Base-by-base conservation (phyloP, 108 stramenopile genomes). In the Cylindrotheca closterium region DNA sequence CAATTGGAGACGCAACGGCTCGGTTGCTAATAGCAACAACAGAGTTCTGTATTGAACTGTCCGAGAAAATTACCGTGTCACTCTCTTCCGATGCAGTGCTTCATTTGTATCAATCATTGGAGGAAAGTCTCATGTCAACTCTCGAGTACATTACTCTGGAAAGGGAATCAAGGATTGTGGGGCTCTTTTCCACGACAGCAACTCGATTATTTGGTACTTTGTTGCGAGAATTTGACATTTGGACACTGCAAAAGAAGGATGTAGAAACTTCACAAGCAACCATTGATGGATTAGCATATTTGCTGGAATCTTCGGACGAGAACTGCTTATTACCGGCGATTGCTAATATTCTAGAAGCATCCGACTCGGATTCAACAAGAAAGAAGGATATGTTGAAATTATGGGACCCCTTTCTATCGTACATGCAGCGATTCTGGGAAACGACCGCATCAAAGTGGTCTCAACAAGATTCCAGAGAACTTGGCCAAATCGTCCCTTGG, bases 1-100 rank as follows among this genome's bases (percentile, higher is more conserved):
- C 63, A 0, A 52, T 65, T 59, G 58, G 71, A 65, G 33, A 53
- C 58, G 71, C 47, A 45, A 65, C 63, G 51, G 71, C 47, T 17
- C 55, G 51, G 10, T 12, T 73, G 24, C 31, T 73, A 19, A 53
- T 31, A n/a, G 58, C 45, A 22, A 51, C 63, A 17, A 57, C 65
- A 12, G 55, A 46, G 31, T 73, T 51, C 33, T 63, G 52, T 24
- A 57, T 73, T 52, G 32, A 32, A 18, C 56, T 71, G 31, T 53
- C 51, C 1, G 70, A 62, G 30, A 25, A 50, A 5, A 50, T 51
- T 30, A 42, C 47, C 18, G 18, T 26, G 15, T 7, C 25, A 37
- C 42, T 63, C 0, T 10, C 56, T 12, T 53, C 54, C 32, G 71
- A 59, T 46, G 33, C 58, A 23, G 21, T 73, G 0, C 47, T 65